A percentile compares a stretch with the other conserved stretches of the same genome.
These are phyloP conservation scores for Coemansia pectinata DNA, from an alignment of 192 early-diverging fungal genomes.

Conservation along the genomic window DNA sequence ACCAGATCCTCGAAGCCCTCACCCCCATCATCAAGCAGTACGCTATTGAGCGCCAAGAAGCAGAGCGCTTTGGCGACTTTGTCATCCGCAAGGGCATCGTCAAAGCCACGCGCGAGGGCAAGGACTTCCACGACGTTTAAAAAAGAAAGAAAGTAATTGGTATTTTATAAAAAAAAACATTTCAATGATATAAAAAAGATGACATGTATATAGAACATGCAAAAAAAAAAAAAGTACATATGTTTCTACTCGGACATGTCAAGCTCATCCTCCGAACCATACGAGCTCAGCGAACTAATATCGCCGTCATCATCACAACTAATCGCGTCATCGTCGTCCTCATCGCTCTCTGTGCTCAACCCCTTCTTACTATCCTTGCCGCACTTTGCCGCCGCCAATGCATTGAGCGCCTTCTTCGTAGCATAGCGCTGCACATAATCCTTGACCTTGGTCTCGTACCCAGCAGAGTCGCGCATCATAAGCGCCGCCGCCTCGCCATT, in stretches of 20 bases:
- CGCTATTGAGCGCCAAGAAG: constrained; percentile 65
- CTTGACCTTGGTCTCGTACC: constrained; percentile 93
- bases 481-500: constrained; percentile 99
- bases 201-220: background rate
- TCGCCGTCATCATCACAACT: constrained; percentile 51
- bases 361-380: constrained; percentile 36
- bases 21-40: constrained; percentile 82
- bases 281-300: constrained; percentile 80
- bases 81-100: constrained; percentile 86
- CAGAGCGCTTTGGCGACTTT: constrained; percentile 94
- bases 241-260: constrained; percentile 63
- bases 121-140: constrained; percentile 72
- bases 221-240: background rate
- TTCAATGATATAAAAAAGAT: too few species aligned
- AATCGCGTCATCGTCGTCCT: constrained; percentile 22
- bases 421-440: constrained; percentile 68
- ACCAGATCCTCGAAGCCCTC: constrained; percentile 79
- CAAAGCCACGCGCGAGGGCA: constrained; percentile 73
- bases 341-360: constrained; percentile 61
- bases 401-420: constrained; percentile 32
- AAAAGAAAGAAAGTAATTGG: background rate
- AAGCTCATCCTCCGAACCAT: constrained; percentile 74
- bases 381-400: constrained; percentile 6
- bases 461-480: constrained; percentile 88
- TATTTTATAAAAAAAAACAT: too few species aligned